Evolutionary conservation across 192 early-diverging fungal species (phyloP).

Genomic region (Coemansia umbellata): DNA sequence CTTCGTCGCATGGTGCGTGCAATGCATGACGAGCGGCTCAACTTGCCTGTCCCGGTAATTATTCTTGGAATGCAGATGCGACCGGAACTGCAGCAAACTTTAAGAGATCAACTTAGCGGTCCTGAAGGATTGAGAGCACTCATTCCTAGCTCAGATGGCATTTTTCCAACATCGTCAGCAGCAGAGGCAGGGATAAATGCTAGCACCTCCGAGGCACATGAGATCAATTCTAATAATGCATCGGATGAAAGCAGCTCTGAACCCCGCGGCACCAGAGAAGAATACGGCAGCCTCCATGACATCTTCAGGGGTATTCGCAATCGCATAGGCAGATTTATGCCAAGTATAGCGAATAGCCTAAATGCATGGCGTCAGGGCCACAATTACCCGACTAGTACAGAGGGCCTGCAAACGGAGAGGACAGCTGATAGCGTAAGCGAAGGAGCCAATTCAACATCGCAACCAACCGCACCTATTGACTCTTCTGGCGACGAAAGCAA

Average conservation of each 20-base stretch:
- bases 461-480: background rate
- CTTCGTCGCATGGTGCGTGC: conserved; percentile 39
- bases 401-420: background rate
- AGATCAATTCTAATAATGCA: too few relatives aligned
- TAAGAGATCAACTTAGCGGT: background rate
- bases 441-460: too few relatives aligned
- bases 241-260: too few relatives aligned
- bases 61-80: conserved; percentile 32
- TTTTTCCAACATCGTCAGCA: too few relatives aligned
- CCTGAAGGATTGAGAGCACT: too few relatives aligned
- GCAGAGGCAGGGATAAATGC: too few relatives aligned
- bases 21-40: conserved; percentile 31
- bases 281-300: background rate
- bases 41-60: conserved; percentile 23
- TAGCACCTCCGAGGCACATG: too few relatives aligned
- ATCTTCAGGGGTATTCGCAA: conserved; percentile 2
- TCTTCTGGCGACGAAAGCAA: background rate
- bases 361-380: background rate
- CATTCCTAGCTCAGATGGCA: too few relatives aligned
- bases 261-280: background rate
- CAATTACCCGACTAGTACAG: background rate
- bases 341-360: background rate
- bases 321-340: background rate
- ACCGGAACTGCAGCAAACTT: conserved; percentile 15
- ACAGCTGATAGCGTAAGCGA: background rate